Evolutionary conservation across 257 asterid genomes (phyloP).

Genomic region (Solanum chilense): DNA sequence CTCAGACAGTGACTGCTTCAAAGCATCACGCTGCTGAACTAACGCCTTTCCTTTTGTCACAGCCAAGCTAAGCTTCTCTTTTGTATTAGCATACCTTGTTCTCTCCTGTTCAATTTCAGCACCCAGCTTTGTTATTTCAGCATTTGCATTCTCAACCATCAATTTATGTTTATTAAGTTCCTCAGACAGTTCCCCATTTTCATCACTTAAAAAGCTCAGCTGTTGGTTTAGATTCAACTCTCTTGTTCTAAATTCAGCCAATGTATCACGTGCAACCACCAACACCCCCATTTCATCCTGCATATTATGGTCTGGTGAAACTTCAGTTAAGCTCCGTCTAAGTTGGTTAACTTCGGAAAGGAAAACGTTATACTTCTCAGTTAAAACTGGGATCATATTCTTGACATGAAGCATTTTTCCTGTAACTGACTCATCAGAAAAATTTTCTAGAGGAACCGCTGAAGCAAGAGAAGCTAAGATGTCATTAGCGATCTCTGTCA

Average conservation of each 20-base stretch:
- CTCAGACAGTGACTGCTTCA: slow-evolving; percentile 73
- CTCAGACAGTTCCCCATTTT: slow-evolving; percentile 46
- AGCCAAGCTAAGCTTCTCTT: slow-evolving; percentile 96
- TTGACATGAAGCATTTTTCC: slow-evolving; percentile 57
- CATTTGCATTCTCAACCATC: slow-evolving; percentile 38
- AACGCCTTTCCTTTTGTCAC: slow-evolving; percentile 98
- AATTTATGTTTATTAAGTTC: slow-evolving; percentile 47
- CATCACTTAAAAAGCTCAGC: slow-evolving; percentile 43
- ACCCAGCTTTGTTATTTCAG: slow-evolving; percentile 46
- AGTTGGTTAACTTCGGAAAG: slow-evolving; percentile 49
- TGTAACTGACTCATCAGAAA: slow-evolving; percentile 26
- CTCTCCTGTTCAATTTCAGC: slow-evolving; percentile 78
- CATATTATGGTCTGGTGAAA: slow-evolving; percentile 26
- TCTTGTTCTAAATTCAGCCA: slow-evolving; percentile 45
- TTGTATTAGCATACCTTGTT: slow-evolving; percentile 59
- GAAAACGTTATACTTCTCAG: slow-evolving; percentile 38
- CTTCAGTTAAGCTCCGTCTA: slow-evolving; percentile 35
- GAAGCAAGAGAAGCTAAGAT: slow-evolving; percentile 36
- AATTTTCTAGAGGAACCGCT: slow-evolving; percentile 33
- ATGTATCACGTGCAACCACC: slow-evolving; percentile 28
- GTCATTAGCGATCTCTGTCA: slow-evolving; percentile 43
- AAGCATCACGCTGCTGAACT: slow-evolving; percentile 83
- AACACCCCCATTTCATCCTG: slow-evolving; percentile 47
- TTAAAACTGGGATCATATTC: slow-evolving; percentile 28
- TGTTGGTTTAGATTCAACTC: slow-evolving; percentile 41